Conservation (phyloP, 768 basidiomycete species). For the Dacryopinax primogenitus region DNA sequence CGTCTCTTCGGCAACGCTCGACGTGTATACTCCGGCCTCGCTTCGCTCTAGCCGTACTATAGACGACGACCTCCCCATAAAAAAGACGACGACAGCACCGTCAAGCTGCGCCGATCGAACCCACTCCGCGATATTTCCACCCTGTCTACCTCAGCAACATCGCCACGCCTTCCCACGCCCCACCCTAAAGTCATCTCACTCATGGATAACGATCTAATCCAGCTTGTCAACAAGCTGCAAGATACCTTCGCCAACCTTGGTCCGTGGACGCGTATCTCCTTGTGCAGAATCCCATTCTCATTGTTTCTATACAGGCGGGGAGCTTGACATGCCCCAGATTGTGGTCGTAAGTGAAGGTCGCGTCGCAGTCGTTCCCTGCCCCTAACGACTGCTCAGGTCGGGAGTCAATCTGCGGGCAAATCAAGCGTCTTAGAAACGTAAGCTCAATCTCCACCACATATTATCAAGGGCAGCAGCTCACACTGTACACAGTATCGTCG, state of each 20-base stretch:
- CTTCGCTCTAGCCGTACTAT: background rate
- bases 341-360: conserved; percentile 54
- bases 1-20: conserved; percentile 6
- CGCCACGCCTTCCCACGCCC: background rate
- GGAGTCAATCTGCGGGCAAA: conserved; percentile 93
- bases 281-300: conserved; percentile 10
- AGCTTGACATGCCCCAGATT: conserved; percentile 86
- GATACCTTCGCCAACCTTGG: conserved; percentile 83
- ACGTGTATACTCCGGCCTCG: conserved; percentile 4
- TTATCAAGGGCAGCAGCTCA: background rate
- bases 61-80: background rate
- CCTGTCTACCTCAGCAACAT: background rate
- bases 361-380: conserved; percentile 1
- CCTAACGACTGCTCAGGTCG: conserved; percentile 45
- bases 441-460: conserved; percentile 26
- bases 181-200: background rate
- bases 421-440: conserved; percentile 93
- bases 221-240: conserved; percentile 88
- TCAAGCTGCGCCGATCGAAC: conserved; percentile 3
- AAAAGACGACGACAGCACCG: background rate
- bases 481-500: conserved; percentile 62
- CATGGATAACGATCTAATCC: conserved; percentile 93
- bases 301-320: conserved; percentile 45
- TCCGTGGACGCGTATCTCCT: conserved; percentile 30
- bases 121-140: conserved; percentile 6